Evolutionary conservation across 179 eudicot species (phyloP), one percentile per base, ranked within the genome.

Genomic region (Camellia oleifera): DNA sequence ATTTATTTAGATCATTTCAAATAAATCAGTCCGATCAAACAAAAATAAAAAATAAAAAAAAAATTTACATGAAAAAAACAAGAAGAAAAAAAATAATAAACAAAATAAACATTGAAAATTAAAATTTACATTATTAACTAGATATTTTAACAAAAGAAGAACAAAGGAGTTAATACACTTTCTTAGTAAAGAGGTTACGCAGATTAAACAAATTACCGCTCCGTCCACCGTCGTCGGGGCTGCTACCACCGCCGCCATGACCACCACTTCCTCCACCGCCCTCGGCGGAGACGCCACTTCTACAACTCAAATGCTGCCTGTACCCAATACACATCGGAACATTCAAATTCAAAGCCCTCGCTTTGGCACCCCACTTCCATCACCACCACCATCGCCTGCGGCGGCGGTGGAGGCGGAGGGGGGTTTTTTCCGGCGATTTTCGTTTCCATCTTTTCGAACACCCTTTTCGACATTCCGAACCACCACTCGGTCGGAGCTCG

Each of bases 311-410:
- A 65, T 86, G 83, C 32, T 85, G 88, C 79, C 91, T 74, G 82
- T 92, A 91, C 12, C 95, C 93, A 0, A 90, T 88, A 83, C 98
- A 91, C 87, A 83, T 89, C 46, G 97, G 97, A 56, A 93, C 97
- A 44, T 84, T 92, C 70, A 93, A 52, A 48, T 80, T 89, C 84
- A 93, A 72, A 13, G 77, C 88, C 85, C 83, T 84, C n/a, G 76
- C 87, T 71, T 78, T 88, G 0, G 68, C 48, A 65, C 74, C 72
- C 69, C 67, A 0, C 78, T 69, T 42, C 53, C 70, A 4, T 81
- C 82, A 2, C 58, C 68, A 17, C 74, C 65, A 32, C 40, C 40
- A 32, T 2, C 40, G 40, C 40, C 40, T 32, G 40, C 40, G 64
- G 57, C 42, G 58, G 45, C 82, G 68, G 44, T 71, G 56, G 9